Percentiles rank a stretch among this genome's conserved stretches.
Evolutionary conservation across 179 eudicot genomes (phyloP).

Genomic region (Corrigiola litoralis): DNA sequence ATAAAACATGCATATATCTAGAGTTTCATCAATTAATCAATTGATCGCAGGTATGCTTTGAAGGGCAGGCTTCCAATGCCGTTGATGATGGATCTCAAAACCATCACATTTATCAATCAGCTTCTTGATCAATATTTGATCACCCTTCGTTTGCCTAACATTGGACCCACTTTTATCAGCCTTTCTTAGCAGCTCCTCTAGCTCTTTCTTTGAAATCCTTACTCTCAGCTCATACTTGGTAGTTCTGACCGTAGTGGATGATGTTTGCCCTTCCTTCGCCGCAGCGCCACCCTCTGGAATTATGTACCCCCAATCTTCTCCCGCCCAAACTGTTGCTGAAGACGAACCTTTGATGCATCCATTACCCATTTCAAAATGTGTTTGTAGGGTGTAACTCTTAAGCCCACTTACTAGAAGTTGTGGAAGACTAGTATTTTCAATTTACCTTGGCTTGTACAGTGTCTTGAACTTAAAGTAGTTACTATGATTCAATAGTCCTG

Average conservation of each 20-base stretch:
- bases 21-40: too few species aligned
- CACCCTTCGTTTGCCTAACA: slow-evolving; percentile 11
- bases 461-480: too few species aligned
- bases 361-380: slow-evolving; percentile 28
- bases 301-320: slow-evolving; percentile 27
- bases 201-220: slow-evolving; percentile 41
- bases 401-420: too few species aligned
- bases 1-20: too few species aligned
- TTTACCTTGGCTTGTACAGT: too few species aligned
- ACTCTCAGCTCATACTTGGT: slow-evolving; percentile 32
- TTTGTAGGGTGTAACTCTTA: too few species aligned
- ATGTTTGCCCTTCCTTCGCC: slow-evolving; percentile 7
- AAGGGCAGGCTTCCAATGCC: slow-evolving; percentile 37
- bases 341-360: slow-evolving; percentile 18
- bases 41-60: slow-evolving; percentile 39
- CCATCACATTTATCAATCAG: slow-evolving; percentile 32
- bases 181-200: slow-evolving; percentile 32
- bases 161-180: slow-evolving; percentile 11
- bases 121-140: slow-evolving; percentile 25
- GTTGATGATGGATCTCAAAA: slow-evolving; percentile 30
- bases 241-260: too few species aligned
- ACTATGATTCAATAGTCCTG: too few species aligned
- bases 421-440: too few species aligned
- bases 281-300: slow-evolving; percentile 5
- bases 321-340: slow-evolving; percentile 28